These are phyloP conservation scores for Aspergillus saccharolyticus DNA, from an alignment of 495 filamentous ascomycete genomes.

Conservation along the genomic window DNA sequence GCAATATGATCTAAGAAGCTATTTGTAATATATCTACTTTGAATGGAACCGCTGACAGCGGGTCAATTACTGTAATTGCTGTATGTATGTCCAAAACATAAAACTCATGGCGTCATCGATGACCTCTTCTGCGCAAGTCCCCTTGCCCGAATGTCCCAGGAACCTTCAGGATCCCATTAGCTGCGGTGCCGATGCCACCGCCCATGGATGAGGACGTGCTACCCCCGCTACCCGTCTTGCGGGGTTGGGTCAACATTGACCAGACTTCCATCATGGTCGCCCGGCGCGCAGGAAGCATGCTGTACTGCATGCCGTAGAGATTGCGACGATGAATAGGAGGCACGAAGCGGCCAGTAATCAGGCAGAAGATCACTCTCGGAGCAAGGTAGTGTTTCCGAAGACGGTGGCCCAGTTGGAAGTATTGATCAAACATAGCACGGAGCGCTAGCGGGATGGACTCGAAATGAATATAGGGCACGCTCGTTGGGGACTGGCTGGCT, in stretches of 20 bases:
- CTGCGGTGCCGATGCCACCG: constrained; percentile 25
- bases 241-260: constrained; percentile 60
- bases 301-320: constrained; percentile 95
- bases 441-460: constrained; percentile 91
- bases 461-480: constrained; percentile 71
- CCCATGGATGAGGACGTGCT: constrained; percentile 23
- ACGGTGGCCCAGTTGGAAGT: constrained; percentile 88
- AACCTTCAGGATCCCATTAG: constrained; percentile 31
- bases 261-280: constrained; percentile 82
- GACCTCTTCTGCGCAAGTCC: constrained; percentile 34
- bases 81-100: neutral
- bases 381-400: constrained; percentile 94
- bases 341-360: constrained; percentile 83
- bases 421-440: constrained; percentile 89
- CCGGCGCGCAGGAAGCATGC: constrained; percentile 83
- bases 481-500: constrained; percentile 24
- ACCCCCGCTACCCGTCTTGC: constrained; percentile 29
- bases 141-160: constrained; percentile 33
- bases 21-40: neutral
- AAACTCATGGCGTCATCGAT: constrained; percentile 27
- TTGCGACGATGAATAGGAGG: constrained; percentile 91
- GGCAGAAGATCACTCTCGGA: constrained; percentile 76
- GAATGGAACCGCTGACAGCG: too few relatives aligned
- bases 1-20: neutral
- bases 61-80: neutral